Evolutionary conservation across 2,329 filamentous ascomycete genomes (phyloP).

Genomic region (Geosmithia flava): DNA sequence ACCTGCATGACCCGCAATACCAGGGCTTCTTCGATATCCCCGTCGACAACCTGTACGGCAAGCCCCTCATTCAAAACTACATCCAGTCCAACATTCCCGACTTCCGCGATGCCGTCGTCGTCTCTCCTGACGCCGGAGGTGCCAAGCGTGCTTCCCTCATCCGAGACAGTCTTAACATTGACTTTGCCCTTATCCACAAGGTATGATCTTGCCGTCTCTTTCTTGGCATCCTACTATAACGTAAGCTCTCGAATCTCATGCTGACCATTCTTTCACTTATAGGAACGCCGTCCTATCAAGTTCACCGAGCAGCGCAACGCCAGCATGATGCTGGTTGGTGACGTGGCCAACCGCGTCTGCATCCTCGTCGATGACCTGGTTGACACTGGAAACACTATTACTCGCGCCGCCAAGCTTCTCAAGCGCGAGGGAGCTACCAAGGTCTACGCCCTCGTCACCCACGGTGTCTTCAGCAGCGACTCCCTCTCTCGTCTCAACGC

Average conservation of each 20-base stretch:
- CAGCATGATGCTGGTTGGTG: slow-evolving; percentile 90
- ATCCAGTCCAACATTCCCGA: slow-evolving; percentile 74
- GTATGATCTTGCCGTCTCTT: slow-evolving; percentile 21
- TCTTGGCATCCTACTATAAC: slow-evolving; percentile 7
- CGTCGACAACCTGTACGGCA: slow-evolving; percentile 91
- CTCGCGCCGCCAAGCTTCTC: slow-evolving; percentile 86
- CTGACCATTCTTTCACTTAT: slow-evolving; percentile 6
- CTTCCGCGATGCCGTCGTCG: slow-evolving; percentile 77
- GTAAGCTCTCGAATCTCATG: slow-evolving; percentile 4
- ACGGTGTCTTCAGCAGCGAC: slow-evolving; percentile 90
- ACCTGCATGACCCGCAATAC: slow-evolving; percentile 91
- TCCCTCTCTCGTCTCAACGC: slow-evolving; percentile 91
- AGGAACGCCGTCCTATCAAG: slow-evolving; percentile 82
- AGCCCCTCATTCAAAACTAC: slow-evolving; percentile 58
- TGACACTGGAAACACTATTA: slow-evolving; percentile 96
- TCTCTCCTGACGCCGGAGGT: slow-evolving; percentile 91
- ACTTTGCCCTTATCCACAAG: slow-evolving; percentile 98
- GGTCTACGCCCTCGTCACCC: slow-evolving; percentile 86
- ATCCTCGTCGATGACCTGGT: slow-evolving; percentile 92
- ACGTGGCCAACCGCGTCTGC: slow-evolving; percentile 67
- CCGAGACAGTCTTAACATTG: slow-evolving; percentile 83
- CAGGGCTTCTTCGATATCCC: slow-evolving; percentile 99
- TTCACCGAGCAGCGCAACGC: slow-evolving; percentile 83
- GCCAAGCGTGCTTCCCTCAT: slow-evolving; percentile 94
- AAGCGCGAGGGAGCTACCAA: slow-evolving; percentile 90